A percentile compares a stretch with the other conserved stretches of the same genome.
Evolutionary conservation across 495 filamentous ascomycete species (phyloP).

Genomic region (Lichina pygmaea): DNA sequence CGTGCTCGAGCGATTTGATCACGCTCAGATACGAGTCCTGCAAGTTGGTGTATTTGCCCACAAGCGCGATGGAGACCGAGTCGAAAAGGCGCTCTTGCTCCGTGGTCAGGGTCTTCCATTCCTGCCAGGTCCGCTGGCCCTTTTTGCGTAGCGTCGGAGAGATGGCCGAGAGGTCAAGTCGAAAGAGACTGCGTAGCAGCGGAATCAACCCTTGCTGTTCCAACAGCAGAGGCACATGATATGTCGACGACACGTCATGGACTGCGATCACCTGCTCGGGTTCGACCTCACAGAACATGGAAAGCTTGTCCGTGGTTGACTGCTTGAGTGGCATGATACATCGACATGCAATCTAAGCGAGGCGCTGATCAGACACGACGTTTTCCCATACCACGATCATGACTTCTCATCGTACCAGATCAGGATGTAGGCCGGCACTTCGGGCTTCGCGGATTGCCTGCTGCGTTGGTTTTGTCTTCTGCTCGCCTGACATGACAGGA

Average conservation of each 20-base stretch:
- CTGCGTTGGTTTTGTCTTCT: slow-evolving; percentile 96
- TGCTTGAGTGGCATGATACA: slow-evolving; percentile 47
- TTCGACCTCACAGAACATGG: slow-evolving; percentile 62
- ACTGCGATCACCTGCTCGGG: slow-evolving; percentile 60
- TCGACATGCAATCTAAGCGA: slow-evolving; percentile 58
- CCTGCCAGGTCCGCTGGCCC: slow-evolving; percentile 38
- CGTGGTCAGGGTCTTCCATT: slow-evolving; percentile 44
- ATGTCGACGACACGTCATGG: slow-evolving; percentile 60
- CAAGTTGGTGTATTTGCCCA: slow-evolving; percentile 70
- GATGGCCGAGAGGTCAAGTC: slow-evolving; percentile 23
- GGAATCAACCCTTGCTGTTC: slow-evolving; percentile 47
- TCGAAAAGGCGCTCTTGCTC: slow-evolving; percentile 33
- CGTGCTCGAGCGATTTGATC: slow-evolving; percentile 67
- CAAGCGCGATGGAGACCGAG: slow-evolving; percentile 55
- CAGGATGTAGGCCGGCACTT: slow-evolving; percentile 59
- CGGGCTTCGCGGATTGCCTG: slow-evolving; percentile 60
- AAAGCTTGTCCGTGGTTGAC: slow-evolving; percentile 65
- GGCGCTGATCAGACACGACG: neutral
- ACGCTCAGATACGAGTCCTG: slow-evolving; percentile 70
- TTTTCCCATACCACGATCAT: neutral
- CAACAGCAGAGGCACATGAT: slow-evolving; percentile 79
- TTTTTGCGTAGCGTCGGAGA: slow-evolving; percentile 21
- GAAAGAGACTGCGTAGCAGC: slow-evolving; percentile 29
- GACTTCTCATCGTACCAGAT: slow-evolving; percentile 26
- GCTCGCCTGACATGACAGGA: slow-evolving; percentile 44